Evolutionary conservation across 441 rosid genomes (phyloP).

Genomic region (Populus hybrid): DNA sequence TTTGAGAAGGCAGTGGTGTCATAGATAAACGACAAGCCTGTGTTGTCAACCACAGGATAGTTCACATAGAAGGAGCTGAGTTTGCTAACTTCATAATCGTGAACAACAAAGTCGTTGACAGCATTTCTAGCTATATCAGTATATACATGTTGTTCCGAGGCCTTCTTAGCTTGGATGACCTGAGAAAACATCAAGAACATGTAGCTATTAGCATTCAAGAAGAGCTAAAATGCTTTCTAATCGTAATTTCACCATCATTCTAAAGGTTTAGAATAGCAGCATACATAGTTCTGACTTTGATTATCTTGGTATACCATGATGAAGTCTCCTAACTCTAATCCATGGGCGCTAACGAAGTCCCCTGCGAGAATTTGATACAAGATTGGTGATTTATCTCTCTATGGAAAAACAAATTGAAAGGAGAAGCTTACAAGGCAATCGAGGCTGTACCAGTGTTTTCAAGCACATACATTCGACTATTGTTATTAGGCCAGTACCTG

Average conservation of each 20-base stretch:
- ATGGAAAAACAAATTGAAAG: neutral
- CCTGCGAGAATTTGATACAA: conserved; percentile 40
- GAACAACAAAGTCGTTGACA: conserved; percentile 43
- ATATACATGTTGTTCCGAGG: conserved; percentile 62
- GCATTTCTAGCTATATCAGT: conserved; percentile 42
- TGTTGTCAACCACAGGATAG: conserved; percentile 44
- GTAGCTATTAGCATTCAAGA: neutral
- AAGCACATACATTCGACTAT: conserved; percentile 91
- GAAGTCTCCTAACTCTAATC: conserved; percentile 78
- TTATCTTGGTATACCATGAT: conserved; percentile 71
- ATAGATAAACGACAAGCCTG: conserved; percentile 65
- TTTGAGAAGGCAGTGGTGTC: conserved; percentile 71
- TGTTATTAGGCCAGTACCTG: conserved; percentile 99
- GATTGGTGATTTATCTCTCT: neutral
- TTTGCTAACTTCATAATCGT: conserved; percentile 39
- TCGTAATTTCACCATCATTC: neutral
- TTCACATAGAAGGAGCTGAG: conserved; percentile 34
- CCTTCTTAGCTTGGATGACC: conserved; percentile 91
- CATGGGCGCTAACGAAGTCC: conserved; percentile 77
- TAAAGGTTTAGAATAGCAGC: conserved; percentile 6
- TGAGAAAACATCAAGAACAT: conserved; percentile 16
- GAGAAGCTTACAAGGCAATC: neutral
- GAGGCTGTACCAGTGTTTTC: conserved; percentile 76
- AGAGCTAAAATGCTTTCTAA: neutral
- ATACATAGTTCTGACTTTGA: conserved; percentile 64